Conservation (phyloP, 306 rosid genomes). For the Trifolium repens region DNA sequence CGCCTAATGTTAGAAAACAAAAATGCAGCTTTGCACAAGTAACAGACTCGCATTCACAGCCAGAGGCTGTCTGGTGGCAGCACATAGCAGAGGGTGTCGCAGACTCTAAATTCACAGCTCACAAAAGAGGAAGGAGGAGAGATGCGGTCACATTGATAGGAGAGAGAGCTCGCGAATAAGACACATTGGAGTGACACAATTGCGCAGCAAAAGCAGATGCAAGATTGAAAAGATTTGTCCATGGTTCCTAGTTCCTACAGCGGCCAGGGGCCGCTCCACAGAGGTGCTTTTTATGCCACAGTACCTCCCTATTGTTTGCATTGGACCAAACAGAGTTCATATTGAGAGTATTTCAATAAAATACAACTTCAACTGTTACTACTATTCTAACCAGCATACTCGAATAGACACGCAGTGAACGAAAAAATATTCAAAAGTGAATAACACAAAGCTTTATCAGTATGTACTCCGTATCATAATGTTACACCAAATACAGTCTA, state of each 20-base stretch:
- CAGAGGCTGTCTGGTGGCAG: neutral
- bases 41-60: neutral
- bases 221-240: neutral
- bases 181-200: neutral
- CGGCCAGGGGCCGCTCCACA: neutral
- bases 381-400: constrained; percentile 10
- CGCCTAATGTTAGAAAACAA: neutral
- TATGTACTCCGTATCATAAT: no score
- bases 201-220: no score
- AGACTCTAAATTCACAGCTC: neutral
- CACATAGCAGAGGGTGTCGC: neutral
- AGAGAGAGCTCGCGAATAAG: neutral
- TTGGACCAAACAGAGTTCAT: constrained; percentile 9
- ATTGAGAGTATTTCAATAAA: neutral
- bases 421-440: no score
- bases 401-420: neutral
- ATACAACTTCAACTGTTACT: neutral
- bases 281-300: neutral
- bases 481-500: no score
- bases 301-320: neutral
- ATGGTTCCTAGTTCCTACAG: neutral
- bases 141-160: no score
- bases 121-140: no score
- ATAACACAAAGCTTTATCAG: no score
- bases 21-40: neutral